Base-by-base conservation (phyloP, 2,329 filamentous ascomycete species). In the Colletotrichum australisinense region DNA sequence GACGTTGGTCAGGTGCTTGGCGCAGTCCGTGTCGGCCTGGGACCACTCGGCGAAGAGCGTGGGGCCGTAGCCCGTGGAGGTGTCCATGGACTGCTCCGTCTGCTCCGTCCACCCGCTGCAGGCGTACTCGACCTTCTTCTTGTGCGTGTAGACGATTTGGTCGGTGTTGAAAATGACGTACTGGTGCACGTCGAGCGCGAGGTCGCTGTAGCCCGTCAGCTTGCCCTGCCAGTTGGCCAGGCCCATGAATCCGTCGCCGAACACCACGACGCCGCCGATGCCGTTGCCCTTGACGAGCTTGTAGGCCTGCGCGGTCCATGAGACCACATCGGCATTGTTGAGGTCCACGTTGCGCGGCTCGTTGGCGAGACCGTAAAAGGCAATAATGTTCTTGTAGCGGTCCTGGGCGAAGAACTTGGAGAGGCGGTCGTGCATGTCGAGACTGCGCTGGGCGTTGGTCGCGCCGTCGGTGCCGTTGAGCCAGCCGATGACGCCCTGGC, bases 1-100 rank as follows among this genome's bases (percentile, higher is more conserved):
- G 49, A 98, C 95, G 83, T 98, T 96, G 83, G 97, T 98, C 78
- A 99, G 90, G 83, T 94, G 91, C 72, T 88, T 83, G 0, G 95
- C 92, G 85, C 97, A 99, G 85, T 99, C 97, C 1, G 97, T 98
- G 83, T 99, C 97, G 52, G 97, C 96, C 85, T 98, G 96, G 0
- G 93, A 96, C 95, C 95, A 99, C 87, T 99, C 97, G 76, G 96
- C 97, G 82, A 97, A 95, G 77, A 98, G 91, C 22, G 95, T 98
- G 0, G 96, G 95, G 0, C 97, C 97, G 85, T 96, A 99, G 11
- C 96, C 96, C 0, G 92, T 94, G 5, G 86, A 83, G 5, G 88
- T 93, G 83, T 95, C 88, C 86, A 94, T 93, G 80, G 92, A 94
- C 73, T 90, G 85, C 74, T 90, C 80, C 16, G 95, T 90, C 86